Conservation (phyloP, 768 basidiomycete species). For the Phylloporus arenicola region DNA sequence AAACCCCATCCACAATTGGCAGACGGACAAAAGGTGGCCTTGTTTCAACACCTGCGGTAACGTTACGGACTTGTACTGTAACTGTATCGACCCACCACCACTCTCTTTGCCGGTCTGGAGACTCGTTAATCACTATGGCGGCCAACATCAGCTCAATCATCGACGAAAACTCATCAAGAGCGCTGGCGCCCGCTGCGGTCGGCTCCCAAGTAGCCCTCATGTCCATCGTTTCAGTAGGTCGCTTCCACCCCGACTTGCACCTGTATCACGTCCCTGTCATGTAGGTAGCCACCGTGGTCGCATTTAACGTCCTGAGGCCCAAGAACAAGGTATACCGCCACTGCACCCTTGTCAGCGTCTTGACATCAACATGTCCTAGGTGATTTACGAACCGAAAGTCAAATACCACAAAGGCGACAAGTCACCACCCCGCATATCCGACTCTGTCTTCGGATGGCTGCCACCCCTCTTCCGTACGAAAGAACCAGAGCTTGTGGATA, state of each 20-base stretch:
- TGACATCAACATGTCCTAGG: constrained; percentile 36
- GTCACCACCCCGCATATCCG: constrained; percentile 73
- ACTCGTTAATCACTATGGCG: constrained; percentile 27
- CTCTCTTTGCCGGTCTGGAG: constrained; percentile 15
- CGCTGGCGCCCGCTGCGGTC: constrained; percentile 77
- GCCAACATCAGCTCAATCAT: constrained; percentile 30
- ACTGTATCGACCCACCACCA: constrained; percentile 14
- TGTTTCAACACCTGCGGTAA: too few relatives aligned
- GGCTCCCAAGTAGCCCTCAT: constrained; percentile 74
- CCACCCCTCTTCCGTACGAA: constrained; percentile 77
- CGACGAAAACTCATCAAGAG: constrained; percentile 38
- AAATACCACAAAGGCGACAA: constrained; percentile 82
- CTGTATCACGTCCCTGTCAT: constrained; percentile 5
- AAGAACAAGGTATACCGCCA: constrained; percentile 65
- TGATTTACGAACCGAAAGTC: constrained; percentile 90
- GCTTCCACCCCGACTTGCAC: neutral
- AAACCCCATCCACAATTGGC: too few relatives aligned
- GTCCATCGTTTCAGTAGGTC: constrained; percentile 64
- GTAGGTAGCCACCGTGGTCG: constrained; percentile 59
- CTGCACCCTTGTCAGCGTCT: neutral
- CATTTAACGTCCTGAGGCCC: constrained; percentile 84
- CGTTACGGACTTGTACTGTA: neutral
- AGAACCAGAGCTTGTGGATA: constrained; percentile 85
- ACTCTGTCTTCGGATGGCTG: constrained; percentile 85
- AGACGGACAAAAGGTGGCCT: too few relatives aligned